Percentiles rank a stretch among this genome's conserved stretches.
Evolutionary conservation across 345 rosid species (phyloP).

Genomic region (Melaleuca quinquenervia): DNA sequence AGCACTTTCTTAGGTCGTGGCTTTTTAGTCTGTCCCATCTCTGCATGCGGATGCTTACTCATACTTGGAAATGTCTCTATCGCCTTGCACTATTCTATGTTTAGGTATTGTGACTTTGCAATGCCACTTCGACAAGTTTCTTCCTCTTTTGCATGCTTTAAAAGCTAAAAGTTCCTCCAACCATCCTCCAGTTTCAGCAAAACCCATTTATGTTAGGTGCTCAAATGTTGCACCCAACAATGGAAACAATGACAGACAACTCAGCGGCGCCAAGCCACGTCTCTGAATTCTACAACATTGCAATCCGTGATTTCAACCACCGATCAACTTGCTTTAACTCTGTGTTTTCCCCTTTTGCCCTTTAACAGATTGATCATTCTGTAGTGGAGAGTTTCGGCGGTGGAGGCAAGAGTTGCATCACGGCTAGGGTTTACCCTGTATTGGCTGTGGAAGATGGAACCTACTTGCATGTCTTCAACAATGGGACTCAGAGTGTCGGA

Average conservation of each 20-base stretch:
- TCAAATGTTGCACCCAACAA: not conserved
- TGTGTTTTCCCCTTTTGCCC: not conserved
- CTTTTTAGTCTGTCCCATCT: not conserved
- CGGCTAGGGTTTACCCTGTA: conserved; percentile 70
- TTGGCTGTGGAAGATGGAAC: conserved; percentile 26
- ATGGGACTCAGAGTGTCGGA: conserved; percentile 35
- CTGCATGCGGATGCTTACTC: not conserved
- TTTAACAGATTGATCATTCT: conserved; percentile 56
- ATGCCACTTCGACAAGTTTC: not conserved
- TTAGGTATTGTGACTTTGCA: not conserved
- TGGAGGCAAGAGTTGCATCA: conserved; percentile 50
- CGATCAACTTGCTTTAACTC: not conserved
- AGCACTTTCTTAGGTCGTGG: not conserved
- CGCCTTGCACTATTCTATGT: not conserved
- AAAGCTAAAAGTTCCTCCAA: not conserved
- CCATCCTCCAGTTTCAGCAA: not conserved
- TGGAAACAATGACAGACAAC: not conserved
- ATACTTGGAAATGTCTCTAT: not conserved
- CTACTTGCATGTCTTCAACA: conserved; percentile 52
- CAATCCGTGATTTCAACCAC: not conserved
- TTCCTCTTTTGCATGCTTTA: not conserved
- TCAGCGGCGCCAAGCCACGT: not conserved
- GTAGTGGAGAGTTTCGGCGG: conserved; percentile 89
- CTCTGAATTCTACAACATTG: not conserved
- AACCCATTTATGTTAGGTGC: not conserved